A percentile compares a stretch with the other conserved stretches of the same genome.
Evolutionary conservation across 495 filamentous ascomycete species (phyloP).

Genomic region (Hypoxylon subgilvum): DNA sequence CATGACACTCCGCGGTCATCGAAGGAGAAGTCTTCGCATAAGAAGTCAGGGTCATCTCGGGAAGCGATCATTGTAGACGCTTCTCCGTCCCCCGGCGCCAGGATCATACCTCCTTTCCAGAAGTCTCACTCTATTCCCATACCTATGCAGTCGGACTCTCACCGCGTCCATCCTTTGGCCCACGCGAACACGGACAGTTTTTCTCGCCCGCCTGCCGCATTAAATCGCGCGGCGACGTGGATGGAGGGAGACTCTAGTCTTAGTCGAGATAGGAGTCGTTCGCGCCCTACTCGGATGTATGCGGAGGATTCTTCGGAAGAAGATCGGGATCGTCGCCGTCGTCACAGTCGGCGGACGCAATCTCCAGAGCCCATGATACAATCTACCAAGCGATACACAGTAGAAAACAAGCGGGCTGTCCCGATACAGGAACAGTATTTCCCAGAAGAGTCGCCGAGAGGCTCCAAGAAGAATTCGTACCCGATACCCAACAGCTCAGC

Average conservation of each 20-base stretch:
- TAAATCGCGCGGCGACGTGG: slow-evolving; percentile 35
- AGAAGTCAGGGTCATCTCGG: slow-evolving; percentile 36
- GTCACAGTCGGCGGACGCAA: slow-evolving; percentile 32
- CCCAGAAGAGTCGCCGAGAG: slow-evolving; percentile 26
- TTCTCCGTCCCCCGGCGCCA: slow-evolving; percentile 25
- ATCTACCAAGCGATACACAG: slow-evolving; percentile 26
- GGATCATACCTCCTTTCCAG: slow-evolving; percentile 37
- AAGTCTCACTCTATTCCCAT: slow-evolving; percentile 48
- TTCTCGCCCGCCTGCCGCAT: slow-evolving; percentile 25
- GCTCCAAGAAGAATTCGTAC: slow-evolving; percentile 30
- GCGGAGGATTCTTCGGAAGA: slow-evolving; percentile 37
- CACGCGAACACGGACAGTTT: slow-evolving; percentile 33
- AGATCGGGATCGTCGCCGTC: slow-evolving; percentile 35
- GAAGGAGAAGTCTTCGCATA: slow-evolving; percentile 44
- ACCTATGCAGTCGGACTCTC: slow-evolving; percentile 33
- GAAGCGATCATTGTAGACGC: slow-evolving; percentile 41
- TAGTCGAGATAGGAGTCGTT: slow-evolving; percentile 37
- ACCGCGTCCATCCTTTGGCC: slow-evolving; percentile 27
- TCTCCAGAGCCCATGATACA: slow-evolving; percentile 33
- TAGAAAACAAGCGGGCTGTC: slow-evolving; percentile 17
- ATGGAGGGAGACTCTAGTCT: slow-evolving; percentile 25
- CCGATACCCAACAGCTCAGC: slow-evolving; percentile 34
- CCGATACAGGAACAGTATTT: slow-evolving; percentile 29
- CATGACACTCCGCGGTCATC: slow-evolving; percentile 47
- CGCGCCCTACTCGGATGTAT: slow-evolving; percentile 25